phyloP scores from a whole-genome alignment of 2,329 filamentous ascomycete genomes.

The Cladorrhinum sp. region DNA sequence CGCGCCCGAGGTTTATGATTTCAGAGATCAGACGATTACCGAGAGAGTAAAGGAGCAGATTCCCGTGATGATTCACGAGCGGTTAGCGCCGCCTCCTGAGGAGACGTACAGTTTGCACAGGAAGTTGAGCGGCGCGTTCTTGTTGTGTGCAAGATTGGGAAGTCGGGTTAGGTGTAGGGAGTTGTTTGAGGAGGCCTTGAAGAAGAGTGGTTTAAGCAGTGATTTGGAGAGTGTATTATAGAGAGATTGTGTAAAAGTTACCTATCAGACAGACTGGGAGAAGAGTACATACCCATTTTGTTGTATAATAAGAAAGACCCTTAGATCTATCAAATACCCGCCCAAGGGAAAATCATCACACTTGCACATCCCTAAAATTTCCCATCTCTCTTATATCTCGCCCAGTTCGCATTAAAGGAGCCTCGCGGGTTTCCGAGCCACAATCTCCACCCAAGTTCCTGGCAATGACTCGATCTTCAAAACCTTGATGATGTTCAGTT shows the following conservation, averaged over 20 bases:
- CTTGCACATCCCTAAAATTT: no score
- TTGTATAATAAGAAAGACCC: not conserved
- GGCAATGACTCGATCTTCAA: not conserved
- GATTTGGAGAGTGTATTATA: slow-evolving; percentile 1
- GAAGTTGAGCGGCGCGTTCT: slow-evolving; percentile 91
- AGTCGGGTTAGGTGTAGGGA: slow-evolving; percentile 78
- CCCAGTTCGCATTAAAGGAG: no score
- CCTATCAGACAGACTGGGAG: not conserved
- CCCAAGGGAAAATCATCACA: no score
- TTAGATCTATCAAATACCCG: not conserved
- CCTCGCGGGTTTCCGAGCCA: no score
- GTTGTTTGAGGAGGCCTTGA: slow-evolving; percentile 65
- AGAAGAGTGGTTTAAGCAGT: slow-evolving; percentile 31
- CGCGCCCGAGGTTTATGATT: slow-evolving; percentile 85
- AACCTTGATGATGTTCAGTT: not conserved
- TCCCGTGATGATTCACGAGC: slow-evolving; percentile 87
- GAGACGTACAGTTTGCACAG: slow-evolving; percentile 96
- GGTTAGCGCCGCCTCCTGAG: slow-evolving; percentile 87
- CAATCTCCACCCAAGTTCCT: no score
- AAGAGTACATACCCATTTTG: not conserved
- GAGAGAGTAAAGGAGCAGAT: slow-evolving; percentile 86
- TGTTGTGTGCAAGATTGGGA: slow-evolving; percentile 83
- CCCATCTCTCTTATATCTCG: no score
- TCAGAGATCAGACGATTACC: slow-evolving; percentile 91
- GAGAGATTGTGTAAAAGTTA: not conserved